These are phyloP conservation scores for Oryza meyeriana DNA, from an alignment of 176 grass and related monocot species.

Conservation along the genomic window DNA sequence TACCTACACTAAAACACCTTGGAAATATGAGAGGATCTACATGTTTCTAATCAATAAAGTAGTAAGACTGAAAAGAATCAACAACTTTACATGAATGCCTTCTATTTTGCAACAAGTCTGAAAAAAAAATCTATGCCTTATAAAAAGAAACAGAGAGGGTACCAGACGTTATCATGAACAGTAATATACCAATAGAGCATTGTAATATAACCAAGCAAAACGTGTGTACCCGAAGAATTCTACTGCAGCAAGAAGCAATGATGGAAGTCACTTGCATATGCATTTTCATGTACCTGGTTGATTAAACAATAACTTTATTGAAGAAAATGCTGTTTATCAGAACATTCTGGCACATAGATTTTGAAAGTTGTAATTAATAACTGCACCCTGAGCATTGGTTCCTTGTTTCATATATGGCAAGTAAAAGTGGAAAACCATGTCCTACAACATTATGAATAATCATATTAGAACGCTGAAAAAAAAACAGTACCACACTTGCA, in stretches of 20 bases:
- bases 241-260: slow-evolving; percentile 70
- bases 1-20: background rate
- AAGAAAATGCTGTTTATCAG: background rate
- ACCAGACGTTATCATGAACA: background rate
- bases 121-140: background rate
- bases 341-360: background rate
- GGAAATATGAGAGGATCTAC: background rate
- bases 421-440: background rate
- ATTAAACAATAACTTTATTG: slow-evolving; percentile 22
- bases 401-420: background rate
- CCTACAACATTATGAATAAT: background rate
- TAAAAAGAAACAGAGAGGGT: background rate
- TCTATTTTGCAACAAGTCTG: background rate
- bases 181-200: background rate
- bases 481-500: slow-evolving; percentile 67
- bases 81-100: background rate
- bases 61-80: background rate
- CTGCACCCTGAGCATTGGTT: background rate
- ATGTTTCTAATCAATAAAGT: background rate
- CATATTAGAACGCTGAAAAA: background rate
- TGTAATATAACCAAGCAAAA: slow-evolving; percentile 18
- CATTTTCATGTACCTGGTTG: slow-evolving; percentile 93
- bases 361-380: background rate
- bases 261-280: slow-evolving; percentile 86
- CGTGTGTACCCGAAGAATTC: slow-evolving; percentile 67